phyloP scores from a whole-genome alignment of 306 rosid genomes.

The Begonia fuchsioides region DNA sequence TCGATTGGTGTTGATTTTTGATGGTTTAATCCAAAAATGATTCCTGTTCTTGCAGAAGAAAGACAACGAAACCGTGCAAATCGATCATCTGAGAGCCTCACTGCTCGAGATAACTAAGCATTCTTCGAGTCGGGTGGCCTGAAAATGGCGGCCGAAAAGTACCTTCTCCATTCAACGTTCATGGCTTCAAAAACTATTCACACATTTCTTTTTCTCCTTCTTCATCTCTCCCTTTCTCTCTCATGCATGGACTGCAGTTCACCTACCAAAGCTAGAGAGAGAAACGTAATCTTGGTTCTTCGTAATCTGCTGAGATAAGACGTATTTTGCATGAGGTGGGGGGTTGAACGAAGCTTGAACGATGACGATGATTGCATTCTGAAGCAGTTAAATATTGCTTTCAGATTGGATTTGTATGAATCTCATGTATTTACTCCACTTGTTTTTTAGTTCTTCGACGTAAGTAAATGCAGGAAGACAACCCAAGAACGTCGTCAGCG shows the following conservation, averaged over 20 bases:
- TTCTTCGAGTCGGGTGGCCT: conserved; percentile 24
- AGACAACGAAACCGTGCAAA: conserved; percentile 53
- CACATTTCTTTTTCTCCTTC: conserved; percentile 2
- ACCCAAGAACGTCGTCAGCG: conserved; percentile 22
- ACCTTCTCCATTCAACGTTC: too few relatives aligned
- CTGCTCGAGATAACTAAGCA: conserved; percentile 54
- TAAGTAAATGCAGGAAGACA: conserved; percentile 1
- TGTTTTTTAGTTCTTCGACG: conserved; percentile 10
- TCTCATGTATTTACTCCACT: conserved; percentile 29
- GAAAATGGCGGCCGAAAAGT: conserved; percentile 19
- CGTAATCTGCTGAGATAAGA: conserved; percentile 11
- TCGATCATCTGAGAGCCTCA: conserved; percentile 63
- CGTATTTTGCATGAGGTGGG: background rate
- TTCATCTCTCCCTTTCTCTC: conserved; percentile 13
- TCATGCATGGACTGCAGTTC: conserved; percentile 65
- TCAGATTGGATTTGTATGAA: conserved; percentile 31
- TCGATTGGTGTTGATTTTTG: background rate
- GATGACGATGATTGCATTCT: background rate
- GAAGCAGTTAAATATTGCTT: conserved; percentile 36
- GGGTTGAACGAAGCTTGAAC: too few relatives aligned
- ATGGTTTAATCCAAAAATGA: background rate
- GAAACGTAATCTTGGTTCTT: background rate
- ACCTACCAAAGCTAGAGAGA: conserved; percentile 46
- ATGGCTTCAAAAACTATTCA: too few relatives aligned
- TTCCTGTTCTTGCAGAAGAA: conserved; percentile 34